A percentile compares a stretch with the other conserved stretches of the same genome.
Conservation (phyloP, 306 rosid species). For the Cicer yamashitae region DNA sequence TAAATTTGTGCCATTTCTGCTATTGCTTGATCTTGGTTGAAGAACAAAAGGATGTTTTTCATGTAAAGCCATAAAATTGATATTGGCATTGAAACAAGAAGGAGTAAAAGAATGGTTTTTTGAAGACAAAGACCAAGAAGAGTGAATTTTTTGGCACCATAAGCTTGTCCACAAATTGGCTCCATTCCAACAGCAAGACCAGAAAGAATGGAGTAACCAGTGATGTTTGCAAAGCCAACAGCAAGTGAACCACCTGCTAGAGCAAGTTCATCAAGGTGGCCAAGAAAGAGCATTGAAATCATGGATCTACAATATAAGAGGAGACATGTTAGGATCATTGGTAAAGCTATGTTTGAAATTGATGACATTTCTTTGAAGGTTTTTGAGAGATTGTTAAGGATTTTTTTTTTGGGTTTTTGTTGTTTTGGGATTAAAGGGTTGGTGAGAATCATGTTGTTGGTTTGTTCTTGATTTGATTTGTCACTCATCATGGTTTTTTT, state of each 20-base stretch:
- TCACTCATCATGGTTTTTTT: conserved; percentile 50
- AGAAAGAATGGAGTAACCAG: conserved; percentile 88
- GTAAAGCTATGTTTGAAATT: conserved; percentile 67
- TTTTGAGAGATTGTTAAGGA: conserved; percentile 39
- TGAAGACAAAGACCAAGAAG: conserved; percentile 82
- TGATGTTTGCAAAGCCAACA: conserved; percentile 84
- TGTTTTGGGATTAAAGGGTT: conserved; percentile 50
- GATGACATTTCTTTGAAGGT: conserved; percentile 55
- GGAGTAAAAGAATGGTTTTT: conserved; percentile 67
- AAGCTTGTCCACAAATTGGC: conserved; percentile 90
- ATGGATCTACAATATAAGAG: conserved; percentile 80
- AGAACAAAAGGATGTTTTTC: conserved; percentile 65
- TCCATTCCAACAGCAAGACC: conserved; percentile 97
- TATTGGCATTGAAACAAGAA: conserved; percentile 70
- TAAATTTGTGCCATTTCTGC: conserved; percentile 74
- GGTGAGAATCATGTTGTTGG: conserved; percentile 35
- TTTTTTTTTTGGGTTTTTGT: conserved; percentile 25
- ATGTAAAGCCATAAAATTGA: conserved; percentile 79
- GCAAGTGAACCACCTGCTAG: conserved; percentile 93
- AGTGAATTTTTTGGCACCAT: conserved; percentile 69
- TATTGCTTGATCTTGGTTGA: conserved; percentile 74
- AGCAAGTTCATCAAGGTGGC: conserved; percentile 76
- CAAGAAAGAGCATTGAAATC: conserved; percentile 92
- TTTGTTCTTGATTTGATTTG: neutral
- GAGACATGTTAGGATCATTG: conserved; percentile 84